Percentiles rank a stretch among this genome's conserved stretches.
Conservation (phyloP, 1,139 yeast genomes). For the Oligophagozyma castellii region DNA sequence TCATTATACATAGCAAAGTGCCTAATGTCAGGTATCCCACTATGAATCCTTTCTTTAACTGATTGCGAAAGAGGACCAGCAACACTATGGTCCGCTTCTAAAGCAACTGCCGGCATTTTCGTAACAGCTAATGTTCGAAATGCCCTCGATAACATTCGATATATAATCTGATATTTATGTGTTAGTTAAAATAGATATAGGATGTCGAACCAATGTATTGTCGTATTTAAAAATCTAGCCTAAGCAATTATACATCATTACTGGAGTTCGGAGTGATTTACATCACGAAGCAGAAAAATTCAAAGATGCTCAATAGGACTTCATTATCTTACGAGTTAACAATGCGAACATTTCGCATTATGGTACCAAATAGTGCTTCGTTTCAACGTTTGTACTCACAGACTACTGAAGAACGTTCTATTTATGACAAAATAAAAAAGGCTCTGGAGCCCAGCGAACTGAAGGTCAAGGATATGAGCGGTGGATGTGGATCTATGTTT, state of each 20-base stretch:
- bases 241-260: too few relatives aligned
- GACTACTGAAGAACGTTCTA: constrained; percentile 60
- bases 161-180: constrained; percentile 1
- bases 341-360: too few relatives aligned
- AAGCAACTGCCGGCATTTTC: constrained; percentile 4
- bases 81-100: constrained; percentile 4
- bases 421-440: constrained; percentile 39
- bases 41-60: constrained; percentile 34
- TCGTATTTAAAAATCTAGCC: too few relatives aligned
- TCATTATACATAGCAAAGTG: constrained; percentile 56
- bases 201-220: too few relatives aligned
- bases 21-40: constrained; percentile 35
- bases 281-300: too few relatives aligned
- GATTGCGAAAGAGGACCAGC: constrained; percentile 41
- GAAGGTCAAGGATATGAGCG: constrained; percentile 74
- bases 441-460: constrained; percentile 46
- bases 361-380: too few relatives aligned
- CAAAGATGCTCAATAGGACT: too few relatives aligned
- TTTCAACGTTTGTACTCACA: too few relatives aligned
- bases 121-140: background rate
- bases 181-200: too few relatives aligned
- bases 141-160: background rate
- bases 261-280: too few relatives aligned
- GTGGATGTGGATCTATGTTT: constrained; percentile 98
- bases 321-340: too few relatives aligned